Evolutionary conservation across 768 basidiomycete genomes (phyloP), one percentile per base, ranked within the genome.

Genomic region (Pleurotus ostreatus): DNA sequence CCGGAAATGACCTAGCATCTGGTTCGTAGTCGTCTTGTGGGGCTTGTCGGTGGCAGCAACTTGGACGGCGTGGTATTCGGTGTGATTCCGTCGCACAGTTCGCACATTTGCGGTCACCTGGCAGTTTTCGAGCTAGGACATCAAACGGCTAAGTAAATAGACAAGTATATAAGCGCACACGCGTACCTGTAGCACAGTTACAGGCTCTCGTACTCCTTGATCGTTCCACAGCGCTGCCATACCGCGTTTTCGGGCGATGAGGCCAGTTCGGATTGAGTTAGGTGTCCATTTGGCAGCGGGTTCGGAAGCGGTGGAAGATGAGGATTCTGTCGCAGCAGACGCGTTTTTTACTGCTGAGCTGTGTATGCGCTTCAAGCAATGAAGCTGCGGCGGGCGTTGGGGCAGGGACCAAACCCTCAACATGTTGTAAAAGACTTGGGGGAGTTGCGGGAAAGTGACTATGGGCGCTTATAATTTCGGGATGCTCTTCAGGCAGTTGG

Each of bases 221-320:
- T 89, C 82, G 66, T 94, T 91, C 92, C 93, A 98, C 65, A 98
- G 74, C 12, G 83, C 83, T 8, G 92, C 89, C 97, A 98, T 98
- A 45, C 97, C 97, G 55, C 93, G 85, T 77, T 99, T 99, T 57
- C 88, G 82, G 22, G 94, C 96, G 69, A 99, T 88, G 59, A 97
- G 77, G 6, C 97, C 97, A 0, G 94, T 96, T 56, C 97, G 82
- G 60, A 89, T 81, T 5, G 92, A 94, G 58, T 80, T 77, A 46
- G 95, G 86, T 4, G 84, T 84, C 95, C 95, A 97, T 80, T 89
- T 86, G 9, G 75, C 58, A 39, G 74, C 63, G 13, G 66, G 55
- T 7, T 65, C 26, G n/a, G 70, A 60, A 39, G 55, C 51, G 57
- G 62, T 57, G 30, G 57, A 58, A 20, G 63, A 20, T 61, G 62